Evolutionary conservation across 805 yeast genomes (phyloP).

Genomic region (Scheffersomyces lignosus): DNA sequence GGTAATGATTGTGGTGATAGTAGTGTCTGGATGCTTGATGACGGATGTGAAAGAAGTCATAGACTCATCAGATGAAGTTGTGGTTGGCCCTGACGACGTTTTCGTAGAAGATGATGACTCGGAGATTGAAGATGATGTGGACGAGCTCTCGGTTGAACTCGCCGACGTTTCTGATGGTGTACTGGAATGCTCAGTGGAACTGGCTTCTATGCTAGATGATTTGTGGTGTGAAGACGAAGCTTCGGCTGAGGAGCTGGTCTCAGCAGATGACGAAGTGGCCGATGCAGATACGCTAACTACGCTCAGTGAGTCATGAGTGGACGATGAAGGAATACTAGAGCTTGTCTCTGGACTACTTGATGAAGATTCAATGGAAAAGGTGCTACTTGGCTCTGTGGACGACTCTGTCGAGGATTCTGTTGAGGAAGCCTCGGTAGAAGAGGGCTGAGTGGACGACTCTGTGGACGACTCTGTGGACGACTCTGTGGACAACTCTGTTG

Average conservation of each 20-base stretch:
- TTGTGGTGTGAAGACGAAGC: too few relatives aligned
- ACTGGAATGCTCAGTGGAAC: too few relatives aligned
- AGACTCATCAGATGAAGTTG: conserved; percentile 2
- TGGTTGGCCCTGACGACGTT: conserved; percentile 2
- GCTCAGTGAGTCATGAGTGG: too few relatives aligned
- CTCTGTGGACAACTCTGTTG: not conserved
- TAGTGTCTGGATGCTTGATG: conserved; percentile 29
- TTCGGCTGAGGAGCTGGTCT: too few relatives aligned
- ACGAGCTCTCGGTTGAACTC: conserved; percentile 2
- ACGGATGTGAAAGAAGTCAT: conserved; percentile 17
- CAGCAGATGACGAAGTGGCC: too few relatives aligned
- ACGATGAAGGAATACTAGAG: too few relatives aligned
- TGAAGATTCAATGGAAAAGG: too few relatives aligned
- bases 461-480: not conserved
- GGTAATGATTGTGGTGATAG: conserved; percentile 40
- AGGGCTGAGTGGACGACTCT: not conserved
- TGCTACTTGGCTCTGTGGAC: not conserved
- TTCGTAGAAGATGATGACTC: conserved; percentile 4
- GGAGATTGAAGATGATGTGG: conserved; percentile 5
- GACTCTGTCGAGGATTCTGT: not conserved
- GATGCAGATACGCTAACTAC: too few relatives aligned
- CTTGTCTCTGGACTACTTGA: too few relatives aligned
- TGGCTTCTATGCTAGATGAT: too few relatives aligned
- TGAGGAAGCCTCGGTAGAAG: conserved; percentile 2
- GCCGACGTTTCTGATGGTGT: too few relatives aligned